Conservation (phyloP, 2,329 filamentous ascomycete genomes). For the Tolypocladium sp. region DNA sequence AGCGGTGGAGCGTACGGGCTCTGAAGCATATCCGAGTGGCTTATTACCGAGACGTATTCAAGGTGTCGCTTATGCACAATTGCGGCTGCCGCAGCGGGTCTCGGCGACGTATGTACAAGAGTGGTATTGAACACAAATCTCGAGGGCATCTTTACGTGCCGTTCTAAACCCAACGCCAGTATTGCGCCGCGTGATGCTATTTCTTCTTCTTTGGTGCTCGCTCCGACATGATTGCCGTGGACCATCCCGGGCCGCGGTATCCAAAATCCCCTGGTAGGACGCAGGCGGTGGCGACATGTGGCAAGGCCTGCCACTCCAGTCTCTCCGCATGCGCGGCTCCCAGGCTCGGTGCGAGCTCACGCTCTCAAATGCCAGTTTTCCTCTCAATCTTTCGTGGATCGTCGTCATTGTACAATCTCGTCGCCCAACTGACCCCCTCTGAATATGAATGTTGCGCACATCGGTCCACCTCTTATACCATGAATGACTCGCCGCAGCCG, state of each 20-base stretch:
- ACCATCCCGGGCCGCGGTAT: background rate
- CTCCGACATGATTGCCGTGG: background rate
- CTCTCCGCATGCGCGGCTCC: background rate
- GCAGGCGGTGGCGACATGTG: background rate
- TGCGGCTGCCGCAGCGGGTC: background rate
- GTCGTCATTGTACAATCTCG: background rate
- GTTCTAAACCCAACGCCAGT: constrained; percentile 4
- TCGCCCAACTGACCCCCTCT: background rate
- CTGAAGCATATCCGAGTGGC: background rate
- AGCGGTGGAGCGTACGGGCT: background rate
- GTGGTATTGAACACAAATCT: background rate
- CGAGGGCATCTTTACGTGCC: background rate
- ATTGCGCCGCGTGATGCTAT: background rate
- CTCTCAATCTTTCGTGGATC: background rate
- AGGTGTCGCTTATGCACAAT: background rate
- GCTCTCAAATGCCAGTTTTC: background rate
- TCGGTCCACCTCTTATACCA: constrained; percentile 43
- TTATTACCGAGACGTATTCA: background rate
- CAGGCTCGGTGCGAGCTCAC: background rate
- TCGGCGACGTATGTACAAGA: background rate
- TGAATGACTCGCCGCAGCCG: constrained; percentile 94
- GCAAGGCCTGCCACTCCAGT: background rate
- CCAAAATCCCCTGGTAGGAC: background rate
- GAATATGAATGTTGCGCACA: background rate
- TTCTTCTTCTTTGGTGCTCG: background rate